These are phyloP conservation scores for Musa acuminata DNA, from an alignment of 176 grass and related monocot genomes.

Conservation along the genomic window DNA sequence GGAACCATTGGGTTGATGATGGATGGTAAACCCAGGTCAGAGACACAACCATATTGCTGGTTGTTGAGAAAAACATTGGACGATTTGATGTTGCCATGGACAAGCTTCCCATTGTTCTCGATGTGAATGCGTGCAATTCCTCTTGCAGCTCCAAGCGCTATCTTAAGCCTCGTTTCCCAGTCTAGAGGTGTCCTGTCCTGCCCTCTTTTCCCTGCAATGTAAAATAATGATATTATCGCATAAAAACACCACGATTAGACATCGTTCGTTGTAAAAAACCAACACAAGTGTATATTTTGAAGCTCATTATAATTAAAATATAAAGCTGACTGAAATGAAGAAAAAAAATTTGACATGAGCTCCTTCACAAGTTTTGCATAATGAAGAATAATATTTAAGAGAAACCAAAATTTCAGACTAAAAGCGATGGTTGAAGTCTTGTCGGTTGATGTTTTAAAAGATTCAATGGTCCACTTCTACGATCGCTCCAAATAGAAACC, in stretches of 20 bases:
- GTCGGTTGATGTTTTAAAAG: neutral
- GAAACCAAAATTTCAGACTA: too few species aligned
- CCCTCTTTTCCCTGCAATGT: conserved; percentile 61
- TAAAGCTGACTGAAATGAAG: neutral
- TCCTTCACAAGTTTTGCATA: neutral
- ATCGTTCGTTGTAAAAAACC: neutral
- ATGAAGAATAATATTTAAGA: neutral
- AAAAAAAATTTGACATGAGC: neutral
- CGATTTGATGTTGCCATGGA: conserved; percentile 93
- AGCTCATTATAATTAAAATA: neutral
- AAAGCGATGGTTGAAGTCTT: neutral
- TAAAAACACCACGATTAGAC: neutral
- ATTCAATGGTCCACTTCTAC: neutral
- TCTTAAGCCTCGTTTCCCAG: conserved; percentile 81
- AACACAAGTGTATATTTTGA: neutral
- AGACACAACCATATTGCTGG: conserved; percentile 51
- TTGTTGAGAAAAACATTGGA: conserved; percentile 78
- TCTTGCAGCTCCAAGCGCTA: conserved; percentile 73
- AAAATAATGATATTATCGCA: neutral
- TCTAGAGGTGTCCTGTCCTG: conserved; percentile 67
- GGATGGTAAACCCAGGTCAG: conserved; percentile 52
- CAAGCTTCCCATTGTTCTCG: conserved; percentile 80
- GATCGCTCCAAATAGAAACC: neutral
- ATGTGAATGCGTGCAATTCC: conserved; percentile 69
- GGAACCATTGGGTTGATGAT: conserved; percentile 65